A percentile compares a stretch with the other conserved stretches of the same genome.
Conservation (phyloP, 306 rosid genomes). For the Parietaria judaica region DNA sequence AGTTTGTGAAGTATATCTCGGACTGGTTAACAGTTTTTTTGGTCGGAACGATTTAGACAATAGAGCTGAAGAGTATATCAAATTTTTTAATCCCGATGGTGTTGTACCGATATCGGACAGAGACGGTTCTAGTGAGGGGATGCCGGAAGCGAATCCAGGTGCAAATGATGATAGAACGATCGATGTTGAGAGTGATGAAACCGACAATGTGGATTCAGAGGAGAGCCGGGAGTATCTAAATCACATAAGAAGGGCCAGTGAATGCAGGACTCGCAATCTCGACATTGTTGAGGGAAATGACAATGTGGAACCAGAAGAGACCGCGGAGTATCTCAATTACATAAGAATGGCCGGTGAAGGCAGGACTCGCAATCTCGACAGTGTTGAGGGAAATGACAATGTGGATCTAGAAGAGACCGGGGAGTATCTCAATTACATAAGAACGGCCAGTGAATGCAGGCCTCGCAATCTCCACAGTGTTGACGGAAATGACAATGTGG, state of each 20-base stretch:
- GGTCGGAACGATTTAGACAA: not conserved
- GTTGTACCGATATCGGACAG: not conserved
- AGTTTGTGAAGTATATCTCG: not conserved
- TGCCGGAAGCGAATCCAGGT: not conserved
- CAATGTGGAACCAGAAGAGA: not conserved
- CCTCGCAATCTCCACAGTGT: not conserved
- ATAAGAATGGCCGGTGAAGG: slow-evolving; percentile 8
- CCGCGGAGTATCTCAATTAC: not conserved
- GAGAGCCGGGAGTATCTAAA: slow-evolving; percentile 20
- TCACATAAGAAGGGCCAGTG: not conserved
- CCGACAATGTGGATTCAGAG: slow-evolving; percentile 23
- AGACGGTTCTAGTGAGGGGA: not conserved
- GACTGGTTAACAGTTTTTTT: not conserved
- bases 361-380: slow-evolving; percentile 4
- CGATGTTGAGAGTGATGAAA: no score
- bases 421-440: slow-evolving; percentile 13
- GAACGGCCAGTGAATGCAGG: not conserved
- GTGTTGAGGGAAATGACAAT: slow-evolving; percentile 14
- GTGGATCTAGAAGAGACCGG: no score
- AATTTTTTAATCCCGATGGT: not conserved
- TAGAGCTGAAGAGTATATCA: not conserved
- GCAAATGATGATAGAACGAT: not conserved
- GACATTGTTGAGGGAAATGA: not conserved
- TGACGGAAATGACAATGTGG: not conserved
- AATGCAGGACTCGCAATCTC: not conserved